Evolutionary conservation across 208 protist species (phyloP), one percentile per base, ranked within the genome.

Genomic region (Leishmania mexicana): DNA sequence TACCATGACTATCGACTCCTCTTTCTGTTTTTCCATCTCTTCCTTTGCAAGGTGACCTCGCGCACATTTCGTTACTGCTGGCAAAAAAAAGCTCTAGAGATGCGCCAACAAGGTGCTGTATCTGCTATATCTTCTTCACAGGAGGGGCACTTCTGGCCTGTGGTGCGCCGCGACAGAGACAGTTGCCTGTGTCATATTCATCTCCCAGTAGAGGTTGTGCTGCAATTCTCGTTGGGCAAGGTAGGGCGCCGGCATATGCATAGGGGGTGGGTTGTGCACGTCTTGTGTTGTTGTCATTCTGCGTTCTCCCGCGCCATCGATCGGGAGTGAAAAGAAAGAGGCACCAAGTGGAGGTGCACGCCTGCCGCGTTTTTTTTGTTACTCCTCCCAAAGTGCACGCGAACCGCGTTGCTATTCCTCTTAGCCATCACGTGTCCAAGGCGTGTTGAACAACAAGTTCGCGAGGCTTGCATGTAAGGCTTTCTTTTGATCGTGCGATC

Each of bases 21-120:
- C 47, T 60, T 51, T 73, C 74, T 75, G 76, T 65, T 58, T 79
- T 75, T 83, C 42, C 40, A 49, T 58, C 71, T 77, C 53, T 21
- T 54, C 70, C 13, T 74, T 74, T 31, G 15, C 10, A 35, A 35
- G 47, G 42, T 54, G 70, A 74, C 45, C 70, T 74, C 70, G 28
- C 31, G 45, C 13, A 3, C 45, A 53, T 53, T 74, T 51, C 45
- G 70, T 47, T 74, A 11, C 45, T 49, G 40, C 70, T 51, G 24
- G 19, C 70, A 40, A 31, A 53, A 31, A 53, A 53, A 35, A 51
- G 38, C 45, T 51, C 45, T 35, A 74, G 35, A 7, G 70, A 45
- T 74, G 8, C 45, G 24, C 47, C 45, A 45, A 38, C 70, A 54
- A 51, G 45, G 42, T 74, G 0, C 28, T 54, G 24, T 53, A n/a